Evolutionary conservation across 306 rosid species (phyloP).

Genomic region (Quercus variabilis): DNA sequence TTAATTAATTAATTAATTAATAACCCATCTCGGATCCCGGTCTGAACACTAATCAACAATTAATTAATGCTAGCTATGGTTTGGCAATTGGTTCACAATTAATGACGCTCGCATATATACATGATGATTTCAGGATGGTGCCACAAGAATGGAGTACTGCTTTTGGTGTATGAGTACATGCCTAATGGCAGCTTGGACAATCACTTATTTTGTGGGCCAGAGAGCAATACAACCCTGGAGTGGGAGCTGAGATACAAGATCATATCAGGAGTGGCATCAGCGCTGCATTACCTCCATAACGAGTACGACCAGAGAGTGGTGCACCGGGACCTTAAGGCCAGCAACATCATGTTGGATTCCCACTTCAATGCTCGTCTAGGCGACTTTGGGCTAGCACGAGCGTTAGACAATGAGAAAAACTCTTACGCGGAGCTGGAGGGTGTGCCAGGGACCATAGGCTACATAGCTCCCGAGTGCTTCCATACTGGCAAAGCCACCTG

Average conservation of each 20-base stretch:
- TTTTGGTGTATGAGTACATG: slow-evolving; percentile 77
- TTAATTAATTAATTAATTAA: too few species aligned
- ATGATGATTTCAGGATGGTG: slow-evolving; percentile 54
- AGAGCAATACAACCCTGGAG: slow-evolving; percentile 33
- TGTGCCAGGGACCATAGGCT: slow-evolving; percentile 72
- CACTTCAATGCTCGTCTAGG: slow-evolving; percentile 64
- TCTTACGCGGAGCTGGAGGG: slow-evolving; percentile 63
- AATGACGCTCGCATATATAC: too few species aligned
- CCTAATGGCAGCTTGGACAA: slow-evolving; percentile 79
- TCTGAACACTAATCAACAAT: too few species aligned
- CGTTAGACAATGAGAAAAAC: slow-evolving; percentile 60
- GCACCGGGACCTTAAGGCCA: slow-evolving; percentile 74
- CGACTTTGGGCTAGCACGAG: slow-evolving; percentile 74
- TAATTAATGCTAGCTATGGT: neutral
- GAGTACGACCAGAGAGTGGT: slow-evolving; percentile 69
- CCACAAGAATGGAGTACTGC: slow-evolving; percentile 55
- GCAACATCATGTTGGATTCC: slow-evolving; percentile 68
- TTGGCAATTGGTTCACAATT: neutral
- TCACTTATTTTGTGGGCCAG: slow-evolving; percentile 56
- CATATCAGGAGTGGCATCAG: slow-evolving; percentile 61
- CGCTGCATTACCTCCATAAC: slow-evolving; percentile 60
- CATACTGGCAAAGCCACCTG: slow-evolving; percentile 73
- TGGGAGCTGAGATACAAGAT: slow-evolving; percentile 65
- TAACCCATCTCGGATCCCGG: too few species aligned
- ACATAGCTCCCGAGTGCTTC: slow-evolving; percentile 80